A percentile compares a stretch with the other conserved stretches of the same genome.
These are phyloP conservation scores for Pelargonium fulgidum DNA, from an alignment of 441 rosid genomes.

Conservation along the genomic window DNA sequence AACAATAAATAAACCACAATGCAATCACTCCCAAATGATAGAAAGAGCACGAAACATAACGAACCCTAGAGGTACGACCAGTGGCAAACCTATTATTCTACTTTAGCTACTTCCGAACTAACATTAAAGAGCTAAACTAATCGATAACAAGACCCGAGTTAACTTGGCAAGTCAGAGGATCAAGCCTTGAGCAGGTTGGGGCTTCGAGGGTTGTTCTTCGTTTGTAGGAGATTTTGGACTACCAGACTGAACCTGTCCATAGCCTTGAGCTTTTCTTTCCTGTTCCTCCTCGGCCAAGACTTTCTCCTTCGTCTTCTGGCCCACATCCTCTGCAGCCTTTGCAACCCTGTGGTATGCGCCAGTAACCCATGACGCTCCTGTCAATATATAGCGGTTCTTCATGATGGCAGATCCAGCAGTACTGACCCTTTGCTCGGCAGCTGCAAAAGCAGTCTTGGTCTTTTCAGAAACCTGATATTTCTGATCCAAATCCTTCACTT, in stretches of 20 bases:
- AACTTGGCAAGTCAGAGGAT: constrained; percentile 14
- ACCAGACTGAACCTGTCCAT: constrained; percentile 7
- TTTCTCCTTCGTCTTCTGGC: constrained; percentile 26
- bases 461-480: constrained; percentile 27
- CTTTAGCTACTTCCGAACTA: background rate
- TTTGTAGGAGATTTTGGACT: constrained; percentile 12
- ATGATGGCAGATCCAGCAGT: no score
- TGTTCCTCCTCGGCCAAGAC: constrained; percentile 19
- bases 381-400: constrained; percentile 52
- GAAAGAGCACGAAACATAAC: no score
- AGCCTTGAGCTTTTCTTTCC: constrained; percentile 15
- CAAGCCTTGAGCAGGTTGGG: constrained; percentile 18
- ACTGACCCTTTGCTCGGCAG: constrained; percentile 63
- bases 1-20: no score
- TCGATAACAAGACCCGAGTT: background rate
- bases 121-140: background rate
- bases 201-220: no score
- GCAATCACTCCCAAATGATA: no score
- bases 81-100: background rate
- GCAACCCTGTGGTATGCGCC: constrained; percentile 21
- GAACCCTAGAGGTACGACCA: no score
- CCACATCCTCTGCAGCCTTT: constrained; percentile 26
- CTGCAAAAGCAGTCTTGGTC: constrained; percentile 24
- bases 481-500: constrained; percentile 38
- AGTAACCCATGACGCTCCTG: constrained; percentile 26